Conservation (phyloP, 1,284 basidiomycete genomes). For the Cystobasidium sp. region DNA sequence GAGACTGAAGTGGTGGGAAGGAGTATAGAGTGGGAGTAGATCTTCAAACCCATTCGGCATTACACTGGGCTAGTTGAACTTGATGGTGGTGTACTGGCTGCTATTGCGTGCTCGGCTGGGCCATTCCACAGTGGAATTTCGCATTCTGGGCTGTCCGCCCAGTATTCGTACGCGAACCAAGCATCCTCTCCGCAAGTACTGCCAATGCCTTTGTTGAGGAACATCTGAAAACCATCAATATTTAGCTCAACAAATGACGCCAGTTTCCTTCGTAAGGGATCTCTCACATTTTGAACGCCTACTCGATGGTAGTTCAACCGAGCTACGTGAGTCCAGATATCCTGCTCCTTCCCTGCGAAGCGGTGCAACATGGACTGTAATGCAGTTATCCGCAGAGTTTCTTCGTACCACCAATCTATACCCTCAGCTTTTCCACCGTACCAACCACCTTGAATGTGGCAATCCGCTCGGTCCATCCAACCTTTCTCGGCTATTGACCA, state of each 20-base stretch:
- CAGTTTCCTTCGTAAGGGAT: background rate
- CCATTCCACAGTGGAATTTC: conserved; percentile 49
- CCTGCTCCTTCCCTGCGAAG: conserved; percentile 52
- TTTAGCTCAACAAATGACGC: background rate
- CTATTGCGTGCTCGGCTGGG: conserved; percentile 40
- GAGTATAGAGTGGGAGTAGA: too few species aligned
- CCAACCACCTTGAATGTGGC: conserved; percentile 50
- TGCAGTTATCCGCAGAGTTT: conserved; percentile 47
- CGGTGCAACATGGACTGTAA: conserved; percentile 47
- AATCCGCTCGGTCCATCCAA: conserved; percentile 47
- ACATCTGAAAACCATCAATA: conserved; percentile 12
- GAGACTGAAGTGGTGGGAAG: too few species aligned
- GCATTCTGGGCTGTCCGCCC: conserved; percentile 49
- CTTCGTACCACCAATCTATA: conserved; percentile 49
- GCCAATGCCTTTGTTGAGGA: conserved; percentile 8
- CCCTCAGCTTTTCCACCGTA: conserved; percentile 48
- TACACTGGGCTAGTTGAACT: background rate
- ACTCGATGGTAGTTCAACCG: conserved; percentile 49
- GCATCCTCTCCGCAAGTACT: conserved; percentile 44
- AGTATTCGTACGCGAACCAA: conserved; percentile 50
- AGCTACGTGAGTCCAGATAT: conserved; percentile 51
- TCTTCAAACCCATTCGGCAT: too few species aligned
- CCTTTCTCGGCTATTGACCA: conserved; percentile 14
- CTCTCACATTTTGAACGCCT: conserved; percentile 46
- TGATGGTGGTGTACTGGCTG: background rate